Conservation (phyloP, 139 green algal genomes). For the Nannochloris sp. region DNA sequence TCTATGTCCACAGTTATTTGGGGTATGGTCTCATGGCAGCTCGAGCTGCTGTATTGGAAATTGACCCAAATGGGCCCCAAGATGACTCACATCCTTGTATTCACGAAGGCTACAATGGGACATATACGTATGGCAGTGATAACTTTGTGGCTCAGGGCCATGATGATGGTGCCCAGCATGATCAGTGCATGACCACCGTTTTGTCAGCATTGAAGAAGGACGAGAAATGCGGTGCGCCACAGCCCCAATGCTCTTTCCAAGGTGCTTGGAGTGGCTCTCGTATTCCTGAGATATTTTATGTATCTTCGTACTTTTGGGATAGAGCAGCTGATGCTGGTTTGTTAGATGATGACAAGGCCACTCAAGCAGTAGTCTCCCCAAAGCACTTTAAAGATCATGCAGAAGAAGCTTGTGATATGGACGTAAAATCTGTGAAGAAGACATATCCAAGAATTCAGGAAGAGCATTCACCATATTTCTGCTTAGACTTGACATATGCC, state of each 20-base stretch:
- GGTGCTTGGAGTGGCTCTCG: slow-evolving; percentile 73
- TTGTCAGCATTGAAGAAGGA: slow-evolving; percentile 26
- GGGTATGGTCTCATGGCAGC: slow-evolving; percentile 95
- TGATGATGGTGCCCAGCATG: slow-evolving; percentile 3
- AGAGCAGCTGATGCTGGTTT: slow-evolving; percentile 44
- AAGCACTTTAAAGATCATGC: slow-evolving; percentile 36
- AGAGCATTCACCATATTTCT: slow-evolving; percentile 72
- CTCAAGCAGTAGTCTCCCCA: slow-evolving; percentile 23
- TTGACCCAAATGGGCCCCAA: slow-evolving; percentile 8
- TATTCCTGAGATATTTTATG: slow-evolving; percentile 59
- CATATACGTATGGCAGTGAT: slow-evolving; percentile 54
- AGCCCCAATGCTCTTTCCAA: slow-evolving; percentile 83
- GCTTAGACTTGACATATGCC: slow-evolving; percentile 83
- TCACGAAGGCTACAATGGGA: slow-evolving; percentile 31
- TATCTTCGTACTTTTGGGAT: slow-evolving; percentile 97
- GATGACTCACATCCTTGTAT: slow-evolving; percentile 64
- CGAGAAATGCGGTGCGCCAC: slow-evolving; percentile 34
- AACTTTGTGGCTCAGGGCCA: slow-evolving; percentile 11
- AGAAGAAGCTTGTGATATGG: slow-evolving; percentile 33
- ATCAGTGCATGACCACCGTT: slow-evolving; percentile 25
- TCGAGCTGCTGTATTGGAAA: slow-evolving; percentile 71
- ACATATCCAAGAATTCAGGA: slow-evolving; percentile 24
- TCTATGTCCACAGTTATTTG: slow-evolving; percentile 96
- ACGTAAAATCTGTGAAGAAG: slow-evolving; percentile 1
- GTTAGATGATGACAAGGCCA: slow-evolving; percentile 26